A percentile compares a stretch with the other conserved stretches of the same genome.
These are phyloP conservation scores for Sanghuangporus weigelae DNA, from an alignment of 1,284 basidiomycete genomes.

Conservation along the genomic window DNA sequence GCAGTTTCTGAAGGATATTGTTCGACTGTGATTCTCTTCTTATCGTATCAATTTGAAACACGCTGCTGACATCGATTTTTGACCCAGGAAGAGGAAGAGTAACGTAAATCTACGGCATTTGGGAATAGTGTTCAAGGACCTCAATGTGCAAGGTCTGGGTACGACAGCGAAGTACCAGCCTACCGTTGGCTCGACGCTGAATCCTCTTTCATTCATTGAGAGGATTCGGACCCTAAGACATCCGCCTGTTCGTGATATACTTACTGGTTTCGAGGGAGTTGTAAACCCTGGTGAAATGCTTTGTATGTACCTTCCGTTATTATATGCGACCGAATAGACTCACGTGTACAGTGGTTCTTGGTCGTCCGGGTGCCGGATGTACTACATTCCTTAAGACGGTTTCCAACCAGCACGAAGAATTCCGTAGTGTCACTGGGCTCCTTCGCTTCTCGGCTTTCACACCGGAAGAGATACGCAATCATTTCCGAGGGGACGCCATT, in stretches of 20 bases:
- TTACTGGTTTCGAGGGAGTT: constrained; percentile 29
- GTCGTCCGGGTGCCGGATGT: constrained; percentile 38
- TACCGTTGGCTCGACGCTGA: constrained; percentile 23
- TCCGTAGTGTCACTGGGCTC: constrained; percentile 29
- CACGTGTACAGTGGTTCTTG: constrained; percentile 29
- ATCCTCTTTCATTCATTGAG: constrained; percentile 17
- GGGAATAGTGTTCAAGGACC: constrained; percentile 21
- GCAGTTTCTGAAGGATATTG: constrained; percentile 3
- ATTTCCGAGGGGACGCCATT: constrained; percentile 23
- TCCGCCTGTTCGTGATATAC: constrained; percentile 25
- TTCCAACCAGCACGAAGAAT: constrained; percentile 34
- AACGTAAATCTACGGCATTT: constrained; percentile 12
- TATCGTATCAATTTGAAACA: neutral
- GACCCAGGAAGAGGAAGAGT: constrained; percentile 1
- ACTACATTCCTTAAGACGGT: constrained; percentile 37
- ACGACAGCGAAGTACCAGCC: constrained; percentile 21
- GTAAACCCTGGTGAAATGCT: constrained; percentile 37
- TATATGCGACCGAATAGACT: neutral
- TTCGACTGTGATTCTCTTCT: constrained; percentile 4
- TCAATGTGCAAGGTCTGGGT: constrained; percentile 24
- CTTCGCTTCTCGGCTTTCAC: constrained; percentile 33
- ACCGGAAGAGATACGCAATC: constrained; percentile 20
- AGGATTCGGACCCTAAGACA: constrained; percentile 18
- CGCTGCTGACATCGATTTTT: neutral
- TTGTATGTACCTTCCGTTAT: constrained; percentile 16